Evolutionary conservation across 768 basidiomycete genomes (phyloP), one percentile per base, ranked within the genome.

Genomic region (Dendrothele bispora): DNA sequence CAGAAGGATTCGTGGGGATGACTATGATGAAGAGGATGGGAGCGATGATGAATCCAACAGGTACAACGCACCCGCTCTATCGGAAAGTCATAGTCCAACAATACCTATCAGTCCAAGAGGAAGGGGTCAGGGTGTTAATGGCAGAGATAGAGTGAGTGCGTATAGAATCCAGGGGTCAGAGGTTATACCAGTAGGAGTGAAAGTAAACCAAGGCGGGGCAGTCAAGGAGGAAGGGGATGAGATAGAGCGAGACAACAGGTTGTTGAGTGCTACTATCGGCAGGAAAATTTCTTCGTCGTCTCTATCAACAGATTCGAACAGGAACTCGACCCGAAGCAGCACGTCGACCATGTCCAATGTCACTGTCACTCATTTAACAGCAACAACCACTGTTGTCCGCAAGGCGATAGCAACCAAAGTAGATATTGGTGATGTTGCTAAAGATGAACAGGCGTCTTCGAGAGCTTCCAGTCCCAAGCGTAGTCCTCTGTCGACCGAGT

Each of bases 371-470:
- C 67, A 58, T 11, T 28, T 24, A 14, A 59, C 62, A 3, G 51
- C 65, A 15, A 58, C 70, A 12, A 69, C 67, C 7, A 69, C 3
- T 46, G 63, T 83, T 10, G 78, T 73, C 21, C 67, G 77, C 47
- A 67, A 76, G 42, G 72, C 78, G 11, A 69, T 76, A 8, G 80
- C 82, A n/a, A 78, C 36, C 12, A 39, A 47, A n/a, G 28, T 75
- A 36, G 70, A 82, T 15, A 60, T 82, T 30, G 67, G 71, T 37
- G 27, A 46, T 38, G 32, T 30, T 35, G 46, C 15, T 48, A 26
- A 50, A 27, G 35, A 37, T 34, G 34, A 41, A 36, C 21, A 12
- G n/a, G n/a, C n/a, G n/a, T n/a, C n/a, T n/a, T n/a, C n/a, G n/a
- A n/a, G n/a, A n/a, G n/a, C n/a, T n/a, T n/a, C n/a, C n/a, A n/a